Percentiles rank a stretch among this genome's conserved stretches.
Evolutionary conservation across 2,329 filamentous ascomycete genomes (phyloP).

Genomic region (Phialemoniopsis sp.): DNA sequence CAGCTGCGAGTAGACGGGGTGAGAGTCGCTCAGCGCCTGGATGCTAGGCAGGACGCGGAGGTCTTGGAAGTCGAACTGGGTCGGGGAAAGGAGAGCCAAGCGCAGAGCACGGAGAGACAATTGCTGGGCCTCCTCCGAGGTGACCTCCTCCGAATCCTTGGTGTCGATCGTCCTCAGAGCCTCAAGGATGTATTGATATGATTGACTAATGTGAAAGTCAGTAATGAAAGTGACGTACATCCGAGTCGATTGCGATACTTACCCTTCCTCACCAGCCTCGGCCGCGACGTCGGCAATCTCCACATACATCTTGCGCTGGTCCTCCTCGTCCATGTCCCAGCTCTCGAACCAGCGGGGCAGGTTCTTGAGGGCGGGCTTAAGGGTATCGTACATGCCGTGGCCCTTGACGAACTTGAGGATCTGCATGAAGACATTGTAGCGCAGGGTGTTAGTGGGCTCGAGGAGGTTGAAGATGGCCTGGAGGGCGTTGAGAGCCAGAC

Average conservation of each 20-base stretch:
- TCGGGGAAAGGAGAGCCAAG: conserved; percentile 47
- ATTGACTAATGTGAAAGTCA: conserved; percentile 33
- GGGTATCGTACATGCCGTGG: conserved; percentile 73
- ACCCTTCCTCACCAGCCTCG: conserved; percentile 73
- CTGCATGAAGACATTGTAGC: conserved; percentile 87
- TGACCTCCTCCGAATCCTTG: conserved; percentile 48
- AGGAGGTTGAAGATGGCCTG: conserved; percentile 97
- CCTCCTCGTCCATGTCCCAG: conserved; percentile 80
- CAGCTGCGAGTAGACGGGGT: conserved; percentile 82
- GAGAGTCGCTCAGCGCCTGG: conserved; percentile 80
- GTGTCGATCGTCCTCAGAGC: conserved; percentile 57
- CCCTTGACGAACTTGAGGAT: conserved; percentile 79
- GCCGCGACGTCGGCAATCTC: conserved; percentile 77
- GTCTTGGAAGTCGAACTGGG: conserved; percentile 71
- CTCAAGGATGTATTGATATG: conserved; percentile 65
- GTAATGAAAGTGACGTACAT: conserved; percentile 2
- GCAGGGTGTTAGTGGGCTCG: conserved; percentile 67
- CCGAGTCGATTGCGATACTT: conserved; percentile 33
- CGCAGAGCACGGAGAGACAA: conserved; percentile 55
- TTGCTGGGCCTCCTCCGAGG: conserved; percentile 56
- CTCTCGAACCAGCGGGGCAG: conserved; percentile 76
- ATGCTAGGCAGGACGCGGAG: conserved; percentile 78
- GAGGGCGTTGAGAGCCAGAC: conserved; percentile 83
- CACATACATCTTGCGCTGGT: conserved; percentile 79
- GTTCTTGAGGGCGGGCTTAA: conserved; percentile 79